Conservation (phyloP, 495 filamentous ascomycete species). For the Paragyromitra xinjiangensis region DNA sequence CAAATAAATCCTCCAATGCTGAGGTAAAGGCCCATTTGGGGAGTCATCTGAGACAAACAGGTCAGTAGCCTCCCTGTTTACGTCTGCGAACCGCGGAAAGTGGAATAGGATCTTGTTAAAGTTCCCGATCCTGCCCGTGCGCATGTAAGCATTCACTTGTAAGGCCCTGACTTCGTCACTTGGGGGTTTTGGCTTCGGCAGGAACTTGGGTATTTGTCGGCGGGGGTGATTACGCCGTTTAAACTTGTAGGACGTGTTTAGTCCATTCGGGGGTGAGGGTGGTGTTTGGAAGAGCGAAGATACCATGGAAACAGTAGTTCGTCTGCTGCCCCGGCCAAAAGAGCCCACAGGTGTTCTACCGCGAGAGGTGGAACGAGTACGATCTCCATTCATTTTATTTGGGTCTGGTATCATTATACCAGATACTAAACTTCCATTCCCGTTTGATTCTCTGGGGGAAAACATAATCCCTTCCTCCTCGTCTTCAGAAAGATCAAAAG, state of each 20-base stretch:
- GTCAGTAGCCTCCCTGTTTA: slow-evolving; percentile 51
- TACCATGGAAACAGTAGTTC: slow-evolving; percentile 50
- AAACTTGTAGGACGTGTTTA: slow-evolving; percentile 50
- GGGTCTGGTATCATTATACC: slow-evolving; percentile 54
- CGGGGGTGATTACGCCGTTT: slow-evolving; percentile 50
- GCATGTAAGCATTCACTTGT: slow-evolving; percentile 50
- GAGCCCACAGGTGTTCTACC: slow-evolving; percentile 54
- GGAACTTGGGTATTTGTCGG: slow-evolving; percentile 45
- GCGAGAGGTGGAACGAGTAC: slow-evolving; percentile 50
- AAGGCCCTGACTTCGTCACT: slow-evolving; percentile 39
- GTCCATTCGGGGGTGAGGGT: slow-evolving; percentile 50
- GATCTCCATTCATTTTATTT: slow-evolving; percentile 54
- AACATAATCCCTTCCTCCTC: slow-evolving; percentile 52
- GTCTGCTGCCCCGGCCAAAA: slow-evolving; percentile 42
- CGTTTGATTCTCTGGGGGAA: slow-evolving; percentile 41
- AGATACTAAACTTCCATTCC: slow-evolving; percentile 44
- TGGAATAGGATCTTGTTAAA: slow-evolving; percentile 52
- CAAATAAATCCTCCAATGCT: slow-evolving; percentile 49
- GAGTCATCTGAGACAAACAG: slow-evolving; percentile 52
- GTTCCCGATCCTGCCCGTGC: slow-evolving; percentile 50
- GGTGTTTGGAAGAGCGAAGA: slow-evolving; percentile 51
- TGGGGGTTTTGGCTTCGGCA: slow-evolving; percentile 45
- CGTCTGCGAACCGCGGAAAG: slow-evolving; percentile 48
- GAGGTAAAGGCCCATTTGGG: slow-evolving; percentile 45
- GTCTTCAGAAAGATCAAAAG: slow-evolving; percentile 47